Percentiles rank a stretch among this genome's conserved stretches.
phyloP scores from a whole-genome alignment of 2,329 filamentous ascomycete genomes.

The Aschersonia sp. region DNA sequence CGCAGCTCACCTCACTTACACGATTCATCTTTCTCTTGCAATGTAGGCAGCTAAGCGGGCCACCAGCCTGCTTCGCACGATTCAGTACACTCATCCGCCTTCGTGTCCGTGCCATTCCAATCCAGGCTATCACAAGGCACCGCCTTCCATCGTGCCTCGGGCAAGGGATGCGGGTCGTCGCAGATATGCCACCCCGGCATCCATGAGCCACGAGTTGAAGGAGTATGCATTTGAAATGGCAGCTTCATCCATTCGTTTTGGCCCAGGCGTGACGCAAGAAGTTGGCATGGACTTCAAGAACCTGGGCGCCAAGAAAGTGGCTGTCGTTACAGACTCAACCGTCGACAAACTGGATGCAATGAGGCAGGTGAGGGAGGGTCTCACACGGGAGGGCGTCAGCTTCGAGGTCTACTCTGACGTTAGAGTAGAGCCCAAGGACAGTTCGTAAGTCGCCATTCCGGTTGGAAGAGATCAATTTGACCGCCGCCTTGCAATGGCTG shows the following conservation, averaged over 20 bases:
- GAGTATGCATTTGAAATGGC: conserved; percentile 99
- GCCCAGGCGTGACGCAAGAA: conserved; percentile 83
- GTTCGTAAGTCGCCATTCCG: conserved; percentile 43
- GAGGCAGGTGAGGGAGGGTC: conserved; percentile 71
- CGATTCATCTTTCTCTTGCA: neutral
- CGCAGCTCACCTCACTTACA: neutral
- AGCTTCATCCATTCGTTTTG: conserved; percentile 85
- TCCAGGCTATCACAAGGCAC: conserved; percentile 59
- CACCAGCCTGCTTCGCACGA: conserved; percentile 64
- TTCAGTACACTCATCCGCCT: conserved; percentile 80
- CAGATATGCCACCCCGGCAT: conserved; percentile 58
- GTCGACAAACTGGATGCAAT: conserved; percentile 77
- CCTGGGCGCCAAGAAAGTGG: conserved; percentile 72
- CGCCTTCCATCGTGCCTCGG: conserved; percentile 39
- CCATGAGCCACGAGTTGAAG: conserved; percentile 45
- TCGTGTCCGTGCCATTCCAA: conserved; percentile 89
- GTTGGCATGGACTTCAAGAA: conserved; percentile 98
- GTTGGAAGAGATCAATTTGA: neutral
- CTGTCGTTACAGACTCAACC: conserved; percentile 79
- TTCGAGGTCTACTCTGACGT: conserved; percentile 74
- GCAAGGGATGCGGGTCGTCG: conserved; percentile 22
- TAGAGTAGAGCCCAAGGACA: conserved; percentile 86
- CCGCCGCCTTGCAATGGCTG: too few species aligned
- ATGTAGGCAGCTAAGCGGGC: conserved; percentile 47
- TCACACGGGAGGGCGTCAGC: conserved; percentile 63